Conservation (phyloP, 75 land plant species). For the Picea sitchensis region DNA sequence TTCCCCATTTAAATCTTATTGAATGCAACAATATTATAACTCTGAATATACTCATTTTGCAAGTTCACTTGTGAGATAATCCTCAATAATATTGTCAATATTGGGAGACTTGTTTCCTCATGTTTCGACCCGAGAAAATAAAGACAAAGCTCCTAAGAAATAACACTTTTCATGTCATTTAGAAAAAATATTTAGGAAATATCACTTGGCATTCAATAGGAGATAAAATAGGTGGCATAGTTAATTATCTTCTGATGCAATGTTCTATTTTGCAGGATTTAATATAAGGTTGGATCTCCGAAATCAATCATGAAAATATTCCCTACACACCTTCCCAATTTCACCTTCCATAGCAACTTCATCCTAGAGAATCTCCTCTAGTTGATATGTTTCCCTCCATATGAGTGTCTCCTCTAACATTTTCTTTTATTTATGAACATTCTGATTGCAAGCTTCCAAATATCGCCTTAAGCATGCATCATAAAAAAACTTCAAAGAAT, state of each 20-base stretch:
- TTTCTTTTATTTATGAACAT: slow-evolving; percentile 13
- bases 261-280: slow-evolving; percentile 81
- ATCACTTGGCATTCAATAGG: slow-evolving; percentile 79
- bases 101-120: too few relatives aligned
- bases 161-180: too few relatives aligned
- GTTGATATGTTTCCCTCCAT: slow-evolving; percentile 23
- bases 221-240: slow-evolving; percentile 82
- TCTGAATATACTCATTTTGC: too few relatives aligned
- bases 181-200: too few relatives aligned
- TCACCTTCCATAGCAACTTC: slow-evolving; percentile 79
- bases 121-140: too few relatives aligned
- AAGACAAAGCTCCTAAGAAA: too few relatives aligned
- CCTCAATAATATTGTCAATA: too few relatives aligned
- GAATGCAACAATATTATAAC: too few relatives aligned
- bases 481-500: slow-evolving; percentile 7
- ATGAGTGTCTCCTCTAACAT: slow-evolving; percentile 24
- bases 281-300: slow-evolving; percentile 68
- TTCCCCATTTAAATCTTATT: too few relatives aligned
- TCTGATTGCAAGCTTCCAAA: slow-evolving; percentile 27
- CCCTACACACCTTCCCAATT: slow-evolving; percentile 77
- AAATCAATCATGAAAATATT: slow-evolving; percentile 47
- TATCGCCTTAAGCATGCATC: slow-evolving; percentile 26
- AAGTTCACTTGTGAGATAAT: too few relatives aligned
- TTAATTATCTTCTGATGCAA: slow-evolving; percentile 54
- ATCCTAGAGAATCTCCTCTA: slow-evolving; percentile 42